phyloP scores from a whole-genome alignment of 768 basidiomycete species.

The Xerocomellus amylosporus region DNA sequence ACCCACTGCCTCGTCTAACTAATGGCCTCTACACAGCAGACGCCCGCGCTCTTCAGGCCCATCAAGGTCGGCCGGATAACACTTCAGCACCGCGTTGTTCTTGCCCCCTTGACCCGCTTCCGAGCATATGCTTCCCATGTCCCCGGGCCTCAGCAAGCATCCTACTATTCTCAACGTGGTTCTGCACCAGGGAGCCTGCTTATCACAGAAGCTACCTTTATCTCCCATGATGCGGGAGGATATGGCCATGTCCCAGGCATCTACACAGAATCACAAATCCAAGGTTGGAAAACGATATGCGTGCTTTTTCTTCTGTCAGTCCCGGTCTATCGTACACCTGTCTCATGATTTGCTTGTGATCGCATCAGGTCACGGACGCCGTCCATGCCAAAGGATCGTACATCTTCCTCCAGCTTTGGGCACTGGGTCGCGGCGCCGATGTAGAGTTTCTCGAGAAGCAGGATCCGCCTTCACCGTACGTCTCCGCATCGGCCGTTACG shows the following conservation, averaged over 20 bases:
- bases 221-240: constrained; percentile 50
- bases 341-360: neutral
- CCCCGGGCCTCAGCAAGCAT: constrained; percentile 35
- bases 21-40: neutral
- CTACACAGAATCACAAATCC: constrained; percentile 57
- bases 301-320: too few relatives aligned
- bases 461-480: constrained; percentile 32
- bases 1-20: too few relatives aligned
- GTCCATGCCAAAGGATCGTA: constrained; percentile 54
- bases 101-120: constrained; percentile 52
- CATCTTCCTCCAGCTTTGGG: constrained; percentile 53
- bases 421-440: constrained; percentile 50
- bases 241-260: constrained; percentile 56
- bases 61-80: constrained; percentile 40
- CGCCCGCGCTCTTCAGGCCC: constrained; percentile 43
- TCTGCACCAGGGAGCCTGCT: constrained; percentile 50
- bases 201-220: constrained; percentile 56
- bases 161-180: constrained; percentile 52
- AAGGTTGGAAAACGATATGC: constrained; percentile 46
- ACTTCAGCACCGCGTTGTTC: constrained; percentile 50
- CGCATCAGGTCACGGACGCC: constrained; percentile 47
- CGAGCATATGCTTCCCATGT: constrained; percentile 37
- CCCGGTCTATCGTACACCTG: too few relatives aligned
- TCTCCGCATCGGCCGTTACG: constrained; percentile 34
- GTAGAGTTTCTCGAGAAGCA: constrained; percentile 29